phyloP scores from a whole-genome alignment of 2,329 filamentous ascomycete genomes.

The Apiospora arundinis region DNA sequence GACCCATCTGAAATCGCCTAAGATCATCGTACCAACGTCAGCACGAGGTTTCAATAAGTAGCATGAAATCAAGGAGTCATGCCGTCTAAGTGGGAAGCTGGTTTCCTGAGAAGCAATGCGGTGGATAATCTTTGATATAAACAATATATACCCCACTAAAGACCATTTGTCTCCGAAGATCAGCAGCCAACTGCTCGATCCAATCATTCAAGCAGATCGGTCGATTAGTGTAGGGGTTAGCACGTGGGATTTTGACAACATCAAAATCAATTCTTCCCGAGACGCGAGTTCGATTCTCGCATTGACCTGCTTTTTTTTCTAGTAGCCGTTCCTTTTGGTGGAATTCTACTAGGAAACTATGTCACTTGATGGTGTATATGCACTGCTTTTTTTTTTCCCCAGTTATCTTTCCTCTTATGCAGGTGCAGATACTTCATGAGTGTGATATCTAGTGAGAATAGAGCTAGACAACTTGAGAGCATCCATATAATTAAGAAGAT shows the following conservation, averaged over 20 bases:
- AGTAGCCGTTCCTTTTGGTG: neutral
- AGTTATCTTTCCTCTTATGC: no score
- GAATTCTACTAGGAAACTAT: no score
- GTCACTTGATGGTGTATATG: no score
- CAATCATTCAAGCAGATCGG: neutral
- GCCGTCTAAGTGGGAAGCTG: no score
- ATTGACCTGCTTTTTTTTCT: neutral
- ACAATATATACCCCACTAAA: neutral
- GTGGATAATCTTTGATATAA: no score
- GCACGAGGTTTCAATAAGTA: no score
- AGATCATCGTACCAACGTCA: no score
- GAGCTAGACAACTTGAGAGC: no score
- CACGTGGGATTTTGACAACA: conserved; percentile 18
- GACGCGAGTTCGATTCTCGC: conserved; percentile 19
- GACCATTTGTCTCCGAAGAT: conserved; percentile 4
- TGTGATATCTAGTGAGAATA: no score
- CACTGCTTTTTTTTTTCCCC: neutral
- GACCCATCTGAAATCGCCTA: no score
- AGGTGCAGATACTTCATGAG: neutral
- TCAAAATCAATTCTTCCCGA: conserved; percentile 20
- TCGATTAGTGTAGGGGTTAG: conserved; percentile 19
- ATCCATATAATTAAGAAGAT: no score
- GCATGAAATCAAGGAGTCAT: no score
- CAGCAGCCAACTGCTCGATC: conserved; percentile 7
- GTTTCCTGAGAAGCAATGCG: neutral